Conservation (phyloP, 805 yeast species). For the Jamesozyma rosinii region DNA sequence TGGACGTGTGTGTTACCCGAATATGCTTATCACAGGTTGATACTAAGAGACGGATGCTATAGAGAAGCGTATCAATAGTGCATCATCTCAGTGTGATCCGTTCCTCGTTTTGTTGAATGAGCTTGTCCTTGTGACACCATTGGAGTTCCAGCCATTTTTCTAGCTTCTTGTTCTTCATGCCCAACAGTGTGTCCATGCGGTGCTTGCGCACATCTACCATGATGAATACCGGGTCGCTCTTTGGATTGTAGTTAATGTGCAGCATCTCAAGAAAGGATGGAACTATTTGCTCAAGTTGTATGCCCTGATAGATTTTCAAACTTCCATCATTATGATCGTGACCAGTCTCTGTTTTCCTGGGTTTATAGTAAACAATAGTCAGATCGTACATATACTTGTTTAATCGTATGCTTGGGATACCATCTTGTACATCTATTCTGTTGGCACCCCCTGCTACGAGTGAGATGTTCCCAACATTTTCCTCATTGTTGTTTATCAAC, state of each 20-base stretch:
- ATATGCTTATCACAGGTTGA: too few species aligned
- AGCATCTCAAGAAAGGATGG: conserved; percentile 27
- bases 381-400: conserved; percentile 26
- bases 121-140: conserved; percentile 64
- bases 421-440: background rate
- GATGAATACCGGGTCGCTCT: conserved; percentile 28
- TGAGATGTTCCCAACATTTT: background rate
- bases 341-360: conserved; percentile 13
- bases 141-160: conserved; percentile 69
- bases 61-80: background rate
- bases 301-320: conserved; percentile 14
- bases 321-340: conserved; percentile 21
- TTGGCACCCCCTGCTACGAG: background rate
- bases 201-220: conserved; percentile 40
- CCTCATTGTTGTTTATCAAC: background rate
- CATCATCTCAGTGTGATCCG: conserved; percentile 18
- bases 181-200: conserved; percentile 39
- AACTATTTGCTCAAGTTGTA: conserved; percentile 26
- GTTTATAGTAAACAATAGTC: conserved; percentile 34
- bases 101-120: conserved; percentile 34
- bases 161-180: conserved; percentile 43
- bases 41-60: too few species aligned
- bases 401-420: background rate
- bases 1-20: background rate
- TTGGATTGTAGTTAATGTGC: background rate